Evolutionary conservation across 1,284 basidiomycete species (phyloP).

Genomic region (Fomitiporia mediterranea): DNA sequence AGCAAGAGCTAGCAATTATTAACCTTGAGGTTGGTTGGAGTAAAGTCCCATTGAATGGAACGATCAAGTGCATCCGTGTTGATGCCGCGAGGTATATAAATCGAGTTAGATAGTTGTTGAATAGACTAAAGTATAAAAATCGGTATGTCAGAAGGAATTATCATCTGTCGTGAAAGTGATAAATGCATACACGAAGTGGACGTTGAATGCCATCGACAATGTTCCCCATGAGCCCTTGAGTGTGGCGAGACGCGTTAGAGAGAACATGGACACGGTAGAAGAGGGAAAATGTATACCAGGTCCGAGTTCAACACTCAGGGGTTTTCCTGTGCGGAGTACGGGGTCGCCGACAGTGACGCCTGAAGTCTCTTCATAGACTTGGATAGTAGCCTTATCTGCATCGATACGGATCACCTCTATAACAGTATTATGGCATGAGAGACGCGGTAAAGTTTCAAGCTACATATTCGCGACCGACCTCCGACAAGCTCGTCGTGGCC

Average conservation of each 20-base stretch:
- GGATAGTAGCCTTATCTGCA: conserved; percentile 94
- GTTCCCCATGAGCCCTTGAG: conserved; percentile 95
- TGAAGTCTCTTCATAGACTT: conserved; percentile 99
- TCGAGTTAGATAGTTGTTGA: conserved; percentile 93
- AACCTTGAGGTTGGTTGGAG: conserved; percentile 78
- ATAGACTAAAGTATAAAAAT: conserved; percentile 60
- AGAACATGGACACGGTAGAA: no score
- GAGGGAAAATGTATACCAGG: conserved; percentile 57
- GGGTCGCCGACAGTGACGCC: conserved; percentile 98
- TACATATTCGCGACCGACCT: conserved; percentile 46
- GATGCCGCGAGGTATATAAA: conserved; percentile 98
- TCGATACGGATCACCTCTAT: conserved; percentile 97
- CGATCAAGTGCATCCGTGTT: conserved; percentile 96
- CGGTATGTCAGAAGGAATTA: not conserved
- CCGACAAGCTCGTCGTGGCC: conserved; percentile 97
- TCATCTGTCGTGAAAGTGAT: conserved; percentile 2
- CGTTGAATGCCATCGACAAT: conserved; percentile 98
- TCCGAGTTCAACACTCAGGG: conserved; percentile 94
- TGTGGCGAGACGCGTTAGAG: not conserved
- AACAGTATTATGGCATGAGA: not conserved
- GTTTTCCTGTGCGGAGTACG: conserved; percentile 95
- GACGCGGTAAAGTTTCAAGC: not conserved
- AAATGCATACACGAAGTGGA: conserved; percentile 67
- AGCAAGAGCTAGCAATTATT: conserved; percentile 8
- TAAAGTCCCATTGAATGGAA: conserved; percentile 92